A percentile compares a stretch with the other conserved stretches of the same genome.
phyloP scores from a whole-genome alignment of 2,329 filamentous ascomycete genomes.

The Ilyonectria mors-panacis region DNA sequence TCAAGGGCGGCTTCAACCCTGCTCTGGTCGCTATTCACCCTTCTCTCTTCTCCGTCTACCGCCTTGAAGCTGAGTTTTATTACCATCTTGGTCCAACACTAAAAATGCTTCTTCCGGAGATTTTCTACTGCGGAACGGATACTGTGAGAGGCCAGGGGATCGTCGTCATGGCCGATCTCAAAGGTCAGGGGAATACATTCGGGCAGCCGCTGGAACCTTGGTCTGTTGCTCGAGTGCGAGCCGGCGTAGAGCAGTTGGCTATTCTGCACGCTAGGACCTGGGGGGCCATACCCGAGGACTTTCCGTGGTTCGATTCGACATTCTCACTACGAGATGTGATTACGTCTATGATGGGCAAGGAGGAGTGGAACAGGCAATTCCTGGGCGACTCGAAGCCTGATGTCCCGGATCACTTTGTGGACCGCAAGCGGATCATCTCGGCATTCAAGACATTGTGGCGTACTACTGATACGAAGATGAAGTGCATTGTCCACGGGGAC shows the following conservation, averaged over 20 bases:
- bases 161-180: constrained; percentile 17
- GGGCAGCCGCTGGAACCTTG: constrained; percentile 17
- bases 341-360: not conserved
- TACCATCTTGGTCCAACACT: constrained; percentile 11
- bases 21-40: not conserved
- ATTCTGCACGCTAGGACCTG: constrained; percentile 29
- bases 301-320: constrained; percentile 2
- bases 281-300: not conserved
- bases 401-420: not conserved
- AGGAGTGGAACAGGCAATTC: constrained; percentile 23
- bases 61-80: constrained; percentile 25
- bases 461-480: constrained; percentile 1
- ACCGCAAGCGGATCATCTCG: not conserved
- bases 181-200: constrained; percentile 18
- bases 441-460: constrained; percentile 19
- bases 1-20: constrained; percentile 29
- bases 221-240: not conserved
- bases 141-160: constrained; percentile 12
- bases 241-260: constrained; percentile 25
- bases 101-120: constrained; percentile 5
- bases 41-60: constrained; percentile 5
- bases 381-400: constrained; percentile 6
- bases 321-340: constrained; percentile 13
- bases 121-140: constrained; percentile 6
- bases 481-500: constrained; percentile 24